Evolutionary conservation across 192 early-diverging fungal genomes (phyloP), one percentile per base, ranked within the genome.

Genomic region (Coemansia erecta): DNA sequence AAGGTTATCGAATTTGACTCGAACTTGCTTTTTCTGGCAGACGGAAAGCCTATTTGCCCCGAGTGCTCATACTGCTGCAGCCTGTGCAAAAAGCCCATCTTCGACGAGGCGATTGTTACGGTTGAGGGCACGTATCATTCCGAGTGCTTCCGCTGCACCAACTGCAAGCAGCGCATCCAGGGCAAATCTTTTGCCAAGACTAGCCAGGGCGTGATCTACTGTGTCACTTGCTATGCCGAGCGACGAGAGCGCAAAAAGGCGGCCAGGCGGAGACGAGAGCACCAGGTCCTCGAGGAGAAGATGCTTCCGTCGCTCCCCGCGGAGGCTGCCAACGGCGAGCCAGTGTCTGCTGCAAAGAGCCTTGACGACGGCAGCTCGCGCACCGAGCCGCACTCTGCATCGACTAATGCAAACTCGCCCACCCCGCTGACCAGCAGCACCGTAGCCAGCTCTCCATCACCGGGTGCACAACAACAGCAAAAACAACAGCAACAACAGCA

Each of bases 101-200:
- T 83, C 5, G 89, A 92, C 56, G 90, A 92, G 64, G 89, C 90
- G n/a, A 89, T 92, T 40, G 87, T 92, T 68, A 90, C 90, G 8
- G 90, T 87, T 6, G 86, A 89, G 42, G 89, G 87, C 24, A 85
- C 90, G 23, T 92, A 90, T 60, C 90, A 92, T 50, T 84, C 85
- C 4, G 89, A 89, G 52, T 92, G 90, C 56, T 92, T 92, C 70
- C 73, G 87, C 17, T 92, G 90, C 75, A 77, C 84, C 13, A 84
- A 82, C 53, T 92, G 90, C 61, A 80, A 84, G 37, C 75, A 83
- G 53, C 82, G 84, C 42, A 92, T 92, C 58, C 85, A 89, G 48
- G 89, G 89, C 61, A 75, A 88, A 52, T 85, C 87, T 14, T 92
- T 87, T 79, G 87, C 88, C 46, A 86, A 92, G 64, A 92, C 90